Conservation (phyloP, 2,329 filamentous ascomycete species). For the Beauveria medogensis region DNA sequence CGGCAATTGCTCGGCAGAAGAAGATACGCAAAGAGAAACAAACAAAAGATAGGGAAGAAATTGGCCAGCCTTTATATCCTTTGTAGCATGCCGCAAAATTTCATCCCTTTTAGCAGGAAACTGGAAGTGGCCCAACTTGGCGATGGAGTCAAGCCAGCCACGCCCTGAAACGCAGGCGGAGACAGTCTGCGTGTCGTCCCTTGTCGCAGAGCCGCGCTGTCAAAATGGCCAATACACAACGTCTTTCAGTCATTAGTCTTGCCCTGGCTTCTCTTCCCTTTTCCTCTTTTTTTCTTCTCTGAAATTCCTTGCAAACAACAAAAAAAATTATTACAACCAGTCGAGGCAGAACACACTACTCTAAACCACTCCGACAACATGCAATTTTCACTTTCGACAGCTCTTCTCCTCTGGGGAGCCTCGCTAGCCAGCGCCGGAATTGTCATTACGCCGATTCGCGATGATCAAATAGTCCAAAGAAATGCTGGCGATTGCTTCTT, state of each 20-base stretch:
- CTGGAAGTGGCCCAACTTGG: neutral
- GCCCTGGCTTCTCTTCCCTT: constrained; percentile 13
- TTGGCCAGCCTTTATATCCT: neutral
- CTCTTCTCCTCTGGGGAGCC: constrained; percentile 35
- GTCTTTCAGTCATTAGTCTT: neutral
- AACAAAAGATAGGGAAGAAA: neutral
- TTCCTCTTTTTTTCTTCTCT: neutral
- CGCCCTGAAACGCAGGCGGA: constrained; percentile 8
- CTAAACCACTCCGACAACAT: neutral
- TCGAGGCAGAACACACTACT: neutral
- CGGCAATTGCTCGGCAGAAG: no score
- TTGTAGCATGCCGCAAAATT: neutral
- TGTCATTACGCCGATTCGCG: constrained; percentile 45
- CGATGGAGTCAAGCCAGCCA: neutral
- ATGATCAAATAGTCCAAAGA: constrained; percentile 44
- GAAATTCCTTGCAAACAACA: neutral
- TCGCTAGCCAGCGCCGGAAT: constrained; percentile 44
- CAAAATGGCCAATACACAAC: neutral
- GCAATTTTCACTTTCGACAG: constrained; percentile 13
- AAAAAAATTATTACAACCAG: neutral
- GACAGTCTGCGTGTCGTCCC: constrained; percentile 8
- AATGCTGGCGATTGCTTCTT: constrained; percentile 44
- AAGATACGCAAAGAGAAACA: neutral
- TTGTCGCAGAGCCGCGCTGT: neutral
- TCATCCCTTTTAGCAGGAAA: neutral